Base-by-base conservation (phyloP, 805 yeast genomes). In the Candida pseudoglaebosa region DNA sequence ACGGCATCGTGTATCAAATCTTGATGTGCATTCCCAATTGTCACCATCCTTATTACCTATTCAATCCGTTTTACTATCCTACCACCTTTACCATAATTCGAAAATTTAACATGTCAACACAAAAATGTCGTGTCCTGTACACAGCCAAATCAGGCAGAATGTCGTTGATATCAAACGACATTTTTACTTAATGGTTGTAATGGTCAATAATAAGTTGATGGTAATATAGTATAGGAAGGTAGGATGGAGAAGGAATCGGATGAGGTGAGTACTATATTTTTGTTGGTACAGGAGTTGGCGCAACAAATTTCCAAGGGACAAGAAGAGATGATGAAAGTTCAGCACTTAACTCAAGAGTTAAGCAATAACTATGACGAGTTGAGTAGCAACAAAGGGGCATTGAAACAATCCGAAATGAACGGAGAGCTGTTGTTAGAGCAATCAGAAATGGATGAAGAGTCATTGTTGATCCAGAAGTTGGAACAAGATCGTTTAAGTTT, bases 1-100 rank as follows among this genome's bases (percentile, higher is more conserved):
- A 87, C 96, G 13, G 98, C 99, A 58, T 93, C 99, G 62, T 93
- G 99, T 54, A 89, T 87, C 56, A 88, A 69, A 63, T 89, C 96
- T 48, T 84, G 88, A 62, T 90, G 97, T 18, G 95, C 93, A 63
- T 89, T 88, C 22, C 85, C 82, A 60, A 90, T 84, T 36, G 95
- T 80, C 37, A 87, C 95, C 96, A 68, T 67, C 44, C 36, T 59
- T 41, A 12, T 19, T 30, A 16, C 36, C n/a, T 28, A 10, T 18
- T 28, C 28, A 9, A 20, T 29, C 24, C 19, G 16, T 28, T 10
- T 14, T 29, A 10, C 36, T n/a, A n/a, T n/a, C n/a, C n/a, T n/a
- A n/a, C n/a, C n/a, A n/a, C 19, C 12, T 9, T 37, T 22, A 22
- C 14, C 32, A 19, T 24, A 28, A 15, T 19, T 9, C n/a, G 29